Percentiles rank a stretch among this genome's conserved stretches.
Conservation (phyloP, 805 yeast genomes). For the Candida sphagnicola region DNA sequence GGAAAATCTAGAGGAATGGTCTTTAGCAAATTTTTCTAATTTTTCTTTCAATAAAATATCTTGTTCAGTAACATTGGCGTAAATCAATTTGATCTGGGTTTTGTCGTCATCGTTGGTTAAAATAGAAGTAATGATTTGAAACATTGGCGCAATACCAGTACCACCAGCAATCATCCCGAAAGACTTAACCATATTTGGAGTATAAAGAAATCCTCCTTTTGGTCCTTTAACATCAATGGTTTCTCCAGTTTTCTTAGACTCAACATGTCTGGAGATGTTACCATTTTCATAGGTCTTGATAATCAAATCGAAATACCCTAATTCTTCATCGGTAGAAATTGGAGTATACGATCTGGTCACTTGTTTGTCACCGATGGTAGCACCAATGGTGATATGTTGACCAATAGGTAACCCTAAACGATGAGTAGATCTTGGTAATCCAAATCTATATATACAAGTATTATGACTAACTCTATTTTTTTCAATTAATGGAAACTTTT, state of each 20-base stretch:
- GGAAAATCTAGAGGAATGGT: constrained; percentile 55
- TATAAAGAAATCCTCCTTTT: constrained; percentile 80
- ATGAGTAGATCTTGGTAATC: constrained; percentile 70
- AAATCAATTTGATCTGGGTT: constrained; percentile 70
- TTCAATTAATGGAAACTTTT: constrained; percentile 74
- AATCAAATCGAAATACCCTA: constrained; percentile 80
- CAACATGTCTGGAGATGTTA: constrained; percentile 72
- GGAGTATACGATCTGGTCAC: constrained; percentile 89
- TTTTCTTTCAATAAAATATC: constrained; percentile 82
- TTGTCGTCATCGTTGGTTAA: constrained; percentile 71
- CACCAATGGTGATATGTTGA: constrained; percentile 83
- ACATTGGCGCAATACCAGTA: constrained; percentile 96
- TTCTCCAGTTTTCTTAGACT: constrained; percentile 74
- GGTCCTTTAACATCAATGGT: constrained; percentile 81
- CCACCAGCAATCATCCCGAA: constrained; percentile 96
- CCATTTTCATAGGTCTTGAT: constrained; percentile 86
- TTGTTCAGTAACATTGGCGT: constrained; percentile 75
- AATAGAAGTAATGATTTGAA: constrained; percentile 82
- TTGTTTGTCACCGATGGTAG: constrained; percentile 73
- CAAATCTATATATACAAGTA: constrained; percentile 79
- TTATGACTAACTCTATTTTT: constrained; percentile 76
- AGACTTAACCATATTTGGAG: constrained; percentile 68
- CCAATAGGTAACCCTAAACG: constrained; percentile 89
- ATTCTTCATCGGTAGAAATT: constrained; percentile 71
- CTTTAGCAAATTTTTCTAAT: constrained; percentile 59